Percentiles rank a stretch among this genome's conserved stretches.
phyloP scores from a whole-genome alignment of 2,329 filamentous ascomycete species.

The Lecanicillium sp. region DNA sequence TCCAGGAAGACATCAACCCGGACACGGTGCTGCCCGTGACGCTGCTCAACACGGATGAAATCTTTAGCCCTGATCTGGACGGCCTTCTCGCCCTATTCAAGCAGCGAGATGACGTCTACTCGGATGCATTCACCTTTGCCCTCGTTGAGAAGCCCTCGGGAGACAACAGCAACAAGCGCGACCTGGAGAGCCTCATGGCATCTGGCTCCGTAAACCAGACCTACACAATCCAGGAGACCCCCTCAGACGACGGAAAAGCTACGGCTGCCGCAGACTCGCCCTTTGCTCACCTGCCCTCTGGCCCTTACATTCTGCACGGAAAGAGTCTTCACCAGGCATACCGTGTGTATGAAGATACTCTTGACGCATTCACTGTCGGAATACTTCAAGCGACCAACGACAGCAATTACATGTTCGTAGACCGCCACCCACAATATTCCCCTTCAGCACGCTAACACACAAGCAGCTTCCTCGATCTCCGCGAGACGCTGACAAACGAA shows the following conservation, averaged over 20 bases:
- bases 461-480: conserved; percentile 22
- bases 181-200: not conserved
- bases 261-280: conserved; percentile 14
- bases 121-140: conserved; percentile 28
- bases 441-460: not conserved
- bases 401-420: conserved; percentile 17
- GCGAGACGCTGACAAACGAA: conserved; percentile 17
- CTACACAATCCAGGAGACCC: conserved; percentile 4
- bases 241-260: conserved; percentile 7
- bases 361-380: conserved; percentile 28
- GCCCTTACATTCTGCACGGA: conserved; percentile 32
- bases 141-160: conserved; percentile 28
- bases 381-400: conserved; percentile 26
- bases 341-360: conserved; percentile 29
- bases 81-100: conserved; percentile 23
- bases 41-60: conserved; percentile 28
- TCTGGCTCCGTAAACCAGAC: conserved; percentile 1
- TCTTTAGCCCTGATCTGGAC: conserved; percentile 26
- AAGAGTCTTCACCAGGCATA: conserved; percentile 33
- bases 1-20: conserved; percentile 32
- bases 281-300: conserved; percentile 23
- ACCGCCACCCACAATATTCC: not conserved
- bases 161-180: conserved; percentile 9
- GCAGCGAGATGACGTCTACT: conserved; percentile 30
- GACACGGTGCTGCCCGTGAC: conserved; percentile 33